These are phyloP conservation scores for Leishmania amazonensis DNA, from an alignment of 208 protist species.

Conservation along the genomic window DNA sequence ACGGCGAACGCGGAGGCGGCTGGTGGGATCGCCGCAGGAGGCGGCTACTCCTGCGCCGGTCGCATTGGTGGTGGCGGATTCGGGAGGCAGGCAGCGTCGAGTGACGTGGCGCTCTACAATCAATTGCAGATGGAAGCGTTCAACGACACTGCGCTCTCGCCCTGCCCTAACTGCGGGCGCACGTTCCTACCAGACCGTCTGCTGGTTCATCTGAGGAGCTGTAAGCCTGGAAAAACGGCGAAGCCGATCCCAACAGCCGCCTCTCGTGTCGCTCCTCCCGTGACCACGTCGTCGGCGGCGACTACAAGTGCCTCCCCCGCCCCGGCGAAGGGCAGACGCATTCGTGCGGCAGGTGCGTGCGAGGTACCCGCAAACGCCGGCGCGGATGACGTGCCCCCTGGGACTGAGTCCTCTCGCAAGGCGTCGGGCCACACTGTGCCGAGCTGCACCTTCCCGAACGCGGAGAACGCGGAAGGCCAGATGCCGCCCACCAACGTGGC, in stretches of 20 bases:
- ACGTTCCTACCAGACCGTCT: conserved; percentile 92
- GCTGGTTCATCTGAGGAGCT: conserved; percentile 87
- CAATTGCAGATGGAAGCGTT: conserved; percentile 76
- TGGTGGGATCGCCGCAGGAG: neutral
- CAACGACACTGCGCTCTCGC: conserved; percentile 62
- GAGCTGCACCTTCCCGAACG: neutral
- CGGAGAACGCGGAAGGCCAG: conserved; percentile 4
- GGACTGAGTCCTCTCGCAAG: neutral
- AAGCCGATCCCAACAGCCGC: conserved; percentile 53
- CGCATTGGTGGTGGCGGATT: neutral
- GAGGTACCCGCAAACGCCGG: conserved; percentile 13
- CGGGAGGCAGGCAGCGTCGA: conserved; percentile 20
- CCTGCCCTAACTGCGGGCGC: conserved; percentile 89
- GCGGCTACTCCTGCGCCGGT: neutral
- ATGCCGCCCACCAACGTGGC: conserved; percentile 3
- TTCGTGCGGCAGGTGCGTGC: conserved; percentile 24
- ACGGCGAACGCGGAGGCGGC: conserved; percentile 7
- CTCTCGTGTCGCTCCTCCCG: conserved; percentile 53
- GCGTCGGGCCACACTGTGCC: neutral
- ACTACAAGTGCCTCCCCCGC: neutral
- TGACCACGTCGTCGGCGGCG: conserved; percentile 20
- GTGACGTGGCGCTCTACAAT: conserved; percentile 78
- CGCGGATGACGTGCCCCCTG: conserved; percentile 22
- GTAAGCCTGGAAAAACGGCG: conserved; percentile 66
- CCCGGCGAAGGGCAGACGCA: conserved; percentile 12